phyloP scores from a whole-genome alignment of 1,284 basidiomycete genomes.

The Apiotrichum porosum region DNA sequence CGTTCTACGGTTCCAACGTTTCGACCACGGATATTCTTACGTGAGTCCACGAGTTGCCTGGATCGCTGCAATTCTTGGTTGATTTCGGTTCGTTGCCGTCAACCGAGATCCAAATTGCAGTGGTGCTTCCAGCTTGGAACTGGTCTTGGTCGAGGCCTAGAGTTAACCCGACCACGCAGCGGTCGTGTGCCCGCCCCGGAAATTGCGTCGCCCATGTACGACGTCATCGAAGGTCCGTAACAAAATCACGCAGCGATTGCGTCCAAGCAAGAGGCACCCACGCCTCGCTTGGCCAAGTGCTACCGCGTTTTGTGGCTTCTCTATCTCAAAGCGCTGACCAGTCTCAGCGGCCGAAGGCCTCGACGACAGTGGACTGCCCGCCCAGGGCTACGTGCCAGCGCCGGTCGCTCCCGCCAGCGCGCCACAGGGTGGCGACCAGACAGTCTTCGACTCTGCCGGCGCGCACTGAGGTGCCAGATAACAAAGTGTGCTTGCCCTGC shows the following conservation, averaged over 20 bases:
- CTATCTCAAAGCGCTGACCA: not conserved
- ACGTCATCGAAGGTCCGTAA: constrained; percentile 74
- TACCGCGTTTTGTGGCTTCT: no score
- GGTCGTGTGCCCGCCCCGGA: constrained; percentile 93
- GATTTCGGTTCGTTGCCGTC: no score
- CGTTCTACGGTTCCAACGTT: constrained; percentile 90
- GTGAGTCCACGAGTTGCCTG: no score
- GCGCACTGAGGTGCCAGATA: constrained; percentile 1
- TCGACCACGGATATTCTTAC: constrained; percentile 81
- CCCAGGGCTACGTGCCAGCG: not conserved
- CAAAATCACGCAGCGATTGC: no score
- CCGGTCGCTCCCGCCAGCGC: not conserved
- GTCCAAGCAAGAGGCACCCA: no score
- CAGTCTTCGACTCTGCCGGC: constrained; percentile 10
- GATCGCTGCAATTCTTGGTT: not conserved
- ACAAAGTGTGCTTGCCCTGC: no score
- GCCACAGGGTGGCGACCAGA: not conserved
- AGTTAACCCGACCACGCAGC: no score
- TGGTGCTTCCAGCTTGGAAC: no score
- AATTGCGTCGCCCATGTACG: constrained; percentile 87
- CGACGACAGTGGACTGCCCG: constrained; percentile 62
- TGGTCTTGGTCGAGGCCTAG: no score
- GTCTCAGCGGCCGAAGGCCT: constrained; percentile 50
- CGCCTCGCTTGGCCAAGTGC: no score
- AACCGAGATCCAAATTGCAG: constrained; percentile 3